Percentiles rank a stretch among this genome's conserved stretches.
Conservation (phyloP, 257 asterid genomes). For the Scutellaria baicalensis region DNA sequence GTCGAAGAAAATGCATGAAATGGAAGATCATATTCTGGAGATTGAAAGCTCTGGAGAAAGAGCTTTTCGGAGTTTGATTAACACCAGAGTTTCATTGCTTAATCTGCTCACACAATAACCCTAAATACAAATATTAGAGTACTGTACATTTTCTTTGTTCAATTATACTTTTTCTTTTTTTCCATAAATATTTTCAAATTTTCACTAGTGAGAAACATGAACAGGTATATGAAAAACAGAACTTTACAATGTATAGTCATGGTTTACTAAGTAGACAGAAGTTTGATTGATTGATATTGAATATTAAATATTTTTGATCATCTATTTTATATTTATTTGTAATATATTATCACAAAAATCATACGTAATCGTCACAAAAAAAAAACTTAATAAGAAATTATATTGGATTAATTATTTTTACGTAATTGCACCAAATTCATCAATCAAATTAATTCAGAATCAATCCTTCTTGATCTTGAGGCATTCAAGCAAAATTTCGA, state of each 20-base stretch:
- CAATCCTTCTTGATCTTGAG: too few relatives aligned
- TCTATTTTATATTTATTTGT: too few relatives aligned
- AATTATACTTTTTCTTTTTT: background rate
- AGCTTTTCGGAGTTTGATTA: constrained; percentile 72
- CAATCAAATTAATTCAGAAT: too few relatives aligned
- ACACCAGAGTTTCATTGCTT: constrained; percentile 73
- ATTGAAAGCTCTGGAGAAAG: constrained; percentile 59
- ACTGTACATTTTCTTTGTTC: background rate
- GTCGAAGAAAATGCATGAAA: constrained; percentile 45
- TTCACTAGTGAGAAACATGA: background rate
- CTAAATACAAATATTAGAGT: background rate
- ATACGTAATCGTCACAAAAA: too few relatives aligned
- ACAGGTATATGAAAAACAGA: background rate
- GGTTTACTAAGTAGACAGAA: background rate
- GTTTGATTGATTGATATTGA: too few relatives aligned
- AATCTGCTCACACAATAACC: constrained; percentile 60
- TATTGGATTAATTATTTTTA: too few relatives aligned
- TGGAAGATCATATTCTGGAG: constrained; percentile 54
- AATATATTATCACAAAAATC: too few relatives aligned
- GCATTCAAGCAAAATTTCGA: too few relatives aligned
- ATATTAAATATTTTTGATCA: too few relatives aligned
- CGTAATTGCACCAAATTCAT: too few relatives aligned
- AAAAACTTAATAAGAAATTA: too few relatives aligned
- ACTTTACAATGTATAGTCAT: constrained; percentile 10
- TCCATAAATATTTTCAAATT: background rate